phyloP scores from a whole-genome alignment of 148 eudicot species.

The Vaccinium myrtillus region DNA sequence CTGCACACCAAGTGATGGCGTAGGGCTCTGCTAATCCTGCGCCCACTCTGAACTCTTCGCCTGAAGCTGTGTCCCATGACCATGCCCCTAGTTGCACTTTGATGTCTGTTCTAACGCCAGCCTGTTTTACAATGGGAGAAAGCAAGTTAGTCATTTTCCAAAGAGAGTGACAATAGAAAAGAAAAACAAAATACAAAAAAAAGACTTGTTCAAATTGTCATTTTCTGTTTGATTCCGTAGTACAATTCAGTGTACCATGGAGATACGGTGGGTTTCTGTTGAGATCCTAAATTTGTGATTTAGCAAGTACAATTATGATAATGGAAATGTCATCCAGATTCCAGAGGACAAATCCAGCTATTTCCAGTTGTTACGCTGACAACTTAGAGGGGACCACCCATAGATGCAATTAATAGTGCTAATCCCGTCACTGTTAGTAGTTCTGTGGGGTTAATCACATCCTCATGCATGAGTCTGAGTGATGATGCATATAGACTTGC shows the following conservation, averaged over 20 bases:
- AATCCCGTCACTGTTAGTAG: background rate
- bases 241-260: conserved; percentile 11
- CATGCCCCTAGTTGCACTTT: conserved; percentile 84
- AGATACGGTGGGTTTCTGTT: conserved; percentile 17
- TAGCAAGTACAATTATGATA: conserved; percentile 6
- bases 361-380: conserved; percentile 20
- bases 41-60: conserved; percentile 88
- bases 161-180: background rate
- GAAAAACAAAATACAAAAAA: background rate
- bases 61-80: conserved; percentile 87
- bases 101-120: conserved; percentile 49
- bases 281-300: conserved; percentile 10
- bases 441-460: background rate
- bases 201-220: background rate
- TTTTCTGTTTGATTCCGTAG: background rate
- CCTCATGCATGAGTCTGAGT: background rate
- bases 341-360: conserved; percentile 25
- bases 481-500: background rate
- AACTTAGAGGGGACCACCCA: background rate
- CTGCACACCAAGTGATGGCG: conserved; percentile 81
- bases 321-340: conserved; percentile 1
- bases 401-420: background rate
- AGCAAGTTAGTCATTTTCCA: background rate
- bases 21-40: conserved; percentile 93
- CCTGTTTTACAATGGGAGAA: conserved; percentile 37